Percentiles rank a stretch among this genome's conserved stretches.
Conservation (phyloP, 1,284 basidiomycete species). For the Apiotrichum akiyoshidainum region DNA sequence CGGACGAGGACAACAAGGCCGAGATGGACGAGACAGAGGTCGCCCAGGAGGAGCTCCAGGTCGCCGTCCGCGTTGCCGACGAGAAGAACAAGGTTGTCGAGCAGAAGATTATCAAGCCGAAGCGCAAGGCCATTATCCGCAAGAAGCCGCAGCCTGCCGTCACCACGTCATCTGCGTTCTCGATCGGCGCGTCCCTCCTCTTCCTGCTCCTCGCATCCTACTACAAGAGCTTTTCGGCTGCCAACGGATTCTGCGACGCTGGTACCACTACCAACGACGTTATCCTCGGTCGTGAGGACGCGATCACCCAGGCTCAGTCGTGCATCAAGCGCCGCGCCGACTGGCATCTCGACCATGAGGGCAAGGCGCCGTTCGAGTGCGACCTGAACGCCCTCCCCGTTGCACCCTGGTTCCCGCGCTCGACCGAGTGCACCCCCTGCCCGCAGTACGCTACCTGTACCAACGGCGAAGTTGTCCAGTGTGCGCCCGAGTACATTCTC, state of each 20-base stretch:
- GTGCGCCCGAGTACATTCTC: constrained; percentile 71
- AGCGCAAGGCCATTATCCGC: constrained; percentile 17
- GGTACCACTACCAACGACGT: constrained; percentile 62
- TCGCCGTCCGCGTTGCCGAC: neutral
- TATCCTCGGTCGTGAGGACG: constrained; percentile 48
- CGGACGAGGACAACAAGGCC: constrained; percentile 33
- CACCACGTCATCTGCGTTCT: constrained; percentile 45
- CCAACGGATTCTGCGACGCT: constrained; percentile 78
- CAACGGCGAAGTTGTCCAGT: constrained; percentile 60
- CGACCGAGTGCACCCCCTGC: constrained; percentile 75
- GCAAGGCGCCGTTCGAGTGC: constrained; percentile 24
- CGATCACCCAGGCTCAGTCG: constrained; percentile 56
- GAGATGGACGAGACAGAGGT: neutral
- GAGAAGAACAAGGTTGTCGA: too few relatives aligned
- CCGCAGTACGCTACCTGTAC: constrained; percentile 76
- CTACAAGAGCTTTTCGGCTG: constrained; percentile 59
- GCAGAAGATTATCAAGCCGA: neutral
- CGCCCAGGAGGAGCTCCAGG: constrained; percentile 25
- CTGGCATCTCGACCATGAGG: constrained; percentile 26
- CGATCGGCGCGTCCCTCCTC: constrained; percentile 52
- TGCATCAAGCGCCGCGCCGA: constrained; percentile 55
- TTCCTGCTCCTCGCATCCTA: constrained; percentile 52
- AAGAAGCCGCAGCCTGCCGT: constrained; percentile 5
- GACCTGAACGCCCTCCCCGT: constrained; percentile 54
- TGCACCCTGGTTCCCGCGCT: constrained; percentile 57